Conservation (phyloP, 176 grass and related monocot species). For the Eremochloa ophiuroides region DNA sequence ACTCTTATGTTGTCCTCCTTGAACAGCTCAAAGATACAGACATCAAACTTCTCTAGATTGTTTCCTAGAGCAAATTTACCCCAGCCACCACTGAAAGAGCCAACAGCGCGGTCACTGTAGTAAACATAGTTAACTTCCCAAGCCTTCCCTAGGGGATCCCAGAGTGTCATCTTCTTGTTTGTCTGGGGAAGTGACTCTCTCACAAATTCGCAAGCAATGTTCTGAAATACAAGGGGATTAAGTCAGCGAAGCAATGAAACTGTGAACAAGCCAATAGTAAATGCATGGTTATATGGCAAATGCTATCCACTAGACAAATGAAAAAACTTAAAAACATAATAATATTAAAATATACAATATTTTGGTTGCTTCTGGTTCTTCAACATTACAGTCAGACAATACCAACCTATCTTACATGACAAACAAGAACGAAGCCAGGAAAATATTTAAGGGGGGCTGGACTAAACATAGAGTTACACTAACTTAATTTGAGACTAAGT, state of each 20-base stretch:
- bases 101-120: slow-evolving; percentile 25
- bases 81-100: slow-evolving; percentile 76
- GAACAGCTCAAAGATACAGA: slow-evolving; percentile 78
- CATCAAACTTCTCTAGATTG: slow-evolving; percentile 76
- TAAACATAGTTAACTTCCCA: slow-evolving; percentile 70
- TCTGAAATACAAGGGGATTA: slow-evolving; percentile 43
- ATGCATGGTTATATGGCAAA: not conserved
- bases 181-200: slow-evolving; percentile 44
- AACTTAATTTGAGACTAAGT: too few relatives aligned
- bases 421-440: too few relatives aligned
- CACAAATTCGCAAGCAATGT: slow-evolving; percentile 50
- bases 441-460: too few relatives aligned
- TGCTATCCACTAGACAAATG: not conserved
- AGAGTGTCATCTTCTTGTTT: slow-evolving; percentile 55
- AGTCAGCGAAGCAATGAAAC: not conserved
- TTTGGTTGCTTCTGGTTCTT: not conserved
- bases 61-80: slow-evolving; percentile 60
- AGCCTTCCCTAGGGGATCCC: slow-evolving; percentile 61
- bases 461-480: too few relatives aligned
- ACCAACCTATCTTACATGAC: not conserved
- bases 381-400: not conserved
- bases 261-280: not conserved
- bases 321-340: not conserved
- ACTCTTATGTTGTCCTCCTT: slow-evolving; percentile 69
- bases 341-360: too few relatives aligned